A percentile compares a stretch with the other conserved stretches of the same genome.
These are phyloP conservation scores for Picochlorum sp. DNA, from an alignment of 139 green algal genomes.

Conservation along the genomic window DNA sequence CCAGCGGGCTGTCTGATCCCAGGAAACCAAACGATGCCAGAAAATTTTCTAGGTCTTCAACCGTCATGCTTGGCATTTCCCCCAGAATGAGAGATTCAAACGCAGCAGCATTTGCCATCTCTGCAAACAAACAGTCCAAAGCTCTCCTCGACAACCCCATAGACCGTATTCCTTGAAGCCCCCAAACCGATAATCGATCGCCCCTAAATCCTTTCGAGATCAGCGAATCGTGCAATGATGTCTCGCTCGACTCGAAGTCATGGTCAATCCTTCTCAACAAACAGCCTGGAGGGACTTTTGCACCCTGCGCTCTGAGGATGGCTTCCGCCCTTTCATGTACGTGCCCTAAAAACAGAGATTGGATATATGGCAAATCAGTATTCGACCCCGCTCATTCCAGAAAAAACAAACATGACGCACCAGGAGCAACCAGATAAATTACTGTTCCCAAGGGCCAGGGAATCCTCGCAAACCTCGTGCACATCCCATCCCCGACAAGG, in stretches of 20 bases:
- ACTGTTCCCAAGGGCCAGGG: slow-evolving; percentile 56
- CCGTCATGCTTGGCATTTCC: slow-evolving; percentile 30
- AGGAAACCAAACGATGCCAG: slow-evolving; percentile 38
- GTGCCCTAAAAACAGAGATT: slow-evolving; percentile 2
- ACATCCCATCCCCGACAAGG: slow-evolving; percentile 58
- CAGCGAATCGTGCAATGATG: slow-evolving; percentile 20
- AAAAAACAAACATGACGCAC: no score
- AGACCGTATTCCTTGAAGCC: slow-evolving; percentile 18
- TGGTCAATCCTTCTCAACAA: slow-evolving; percentile 45
- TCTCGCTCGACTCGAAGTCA: slow-evolving; percentile 6
- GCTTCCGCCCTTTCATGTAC: slow-evolving; percentile 38
- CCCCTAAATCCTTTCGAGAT: slow-evolving; percentile 34
- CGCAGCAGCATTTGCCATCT: slow-evolving; percentile 34
- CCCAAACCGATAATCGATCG: slow-evolving; percentile 61
- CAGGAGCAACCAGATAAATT: slow-evolving; percentile 54
- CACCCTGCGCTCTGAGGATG: slow-evolving; percentile 22
- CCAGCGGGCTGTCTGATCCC: background rate
- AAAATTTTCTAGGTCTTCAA: slow-evolving; percentile 25
- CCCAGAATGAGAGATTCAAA: slow-evolving; percentile 46
- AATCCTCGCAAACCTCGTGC: slow-evolving; percentile 60
- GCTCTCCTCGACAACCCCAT: slow-evolving; percentile 4
- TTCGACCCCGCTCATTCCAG: background rate
- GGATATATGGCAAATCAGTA: background rate
- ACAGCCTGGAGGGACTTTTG: slow-evolving; percentile 42
- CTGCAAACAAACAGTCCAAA: slow-evolving; percentile 22